Conservation (phyloP, 306 rosid species). For the Ormosia semicastrata region DNA sequence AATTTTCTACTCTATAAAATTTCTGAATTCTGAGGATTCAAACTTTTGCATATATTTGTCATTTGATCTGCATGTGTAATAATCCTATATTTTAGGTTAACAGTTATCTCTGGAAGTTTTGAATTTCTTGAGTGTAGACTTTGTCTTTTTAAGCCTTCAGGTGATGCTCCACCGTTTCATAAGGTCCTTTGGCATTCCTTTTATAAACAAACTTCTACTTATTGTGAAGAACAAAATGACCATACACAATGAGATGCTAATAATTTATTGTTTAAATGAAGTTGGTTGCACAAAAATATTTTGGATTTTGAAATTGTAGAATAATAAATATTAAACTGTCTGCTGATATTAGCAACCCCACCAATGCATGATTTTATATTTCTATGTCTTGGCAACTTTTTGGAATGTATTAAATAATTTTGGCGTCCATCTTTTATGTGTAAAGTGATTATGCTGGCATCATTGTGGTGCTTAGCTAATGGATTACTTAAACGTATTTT, state of each 20-base stretch:
- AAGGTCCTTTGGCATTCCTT: not conserved
- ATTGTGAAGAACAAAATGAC: not conserved
- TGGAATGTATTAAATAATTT: not conserved
- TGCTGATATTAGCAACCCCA: not conserved
- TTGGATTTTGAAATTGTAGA: not conserved
- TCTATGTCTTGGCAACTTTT: not conserved
- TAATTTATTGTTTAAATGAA: not conserved
- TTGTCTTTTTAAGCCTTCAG: not conserved
- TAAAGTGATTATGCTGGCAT: too few relatives aligned
- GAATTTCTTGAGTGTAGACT: not conserved
- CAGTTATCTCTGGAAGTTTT: not conserved
- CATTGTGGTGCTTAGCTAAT: too few relatives aligned
- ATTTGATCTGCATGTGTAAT: not conserved
- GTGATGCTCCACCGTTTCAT: not conserved
- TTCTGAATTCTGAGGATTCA: not conserved
- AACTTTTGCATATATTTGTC: not conserved
- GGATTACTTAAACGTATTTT: too few relatives aligned
- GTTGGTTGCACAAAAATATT: not conserved
- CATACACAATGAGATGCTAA: not conserved
- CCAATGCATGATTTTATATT: not conserved
- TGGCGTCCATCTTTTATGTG: too few relatives aligned
- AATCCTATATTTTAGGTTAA: not conserved
- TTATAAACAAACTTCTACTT: not conserved
- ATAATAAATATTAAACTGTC: not conserved
- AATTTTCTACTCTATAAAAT: not conserved